Conservation (phyloP, 495 filamentous ascomycete genomes). For the Penicillium macrosclerotiorum region DNA sequence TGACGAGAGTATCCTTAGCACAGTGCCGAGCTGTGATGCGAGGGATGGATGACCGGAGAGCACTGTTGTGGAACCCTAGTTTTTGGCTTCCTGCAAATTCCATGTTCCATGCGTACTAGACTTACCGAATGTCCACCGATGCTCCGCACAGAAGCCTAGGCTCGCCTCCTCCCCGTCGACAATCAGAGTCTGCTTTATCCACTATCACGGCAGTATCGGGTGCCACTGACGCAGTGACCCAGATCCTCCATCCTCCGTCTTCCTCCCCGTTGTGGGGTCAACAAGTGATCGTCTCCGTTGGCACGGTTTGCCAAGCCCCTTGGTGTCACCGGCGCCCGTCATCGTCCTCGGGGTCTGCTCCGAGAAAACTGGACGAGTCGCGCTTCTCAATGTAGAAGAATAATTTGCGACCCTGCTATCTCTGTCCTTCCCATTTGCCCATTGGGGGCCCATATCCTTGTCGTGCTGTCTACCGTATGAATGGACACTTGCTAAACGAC, state of each 20-base stretch:
- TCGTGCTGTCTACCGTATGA: too few species aligned
- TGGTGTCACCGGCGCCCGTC: background rate
- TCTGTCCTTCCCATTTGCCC: too few species aligned
- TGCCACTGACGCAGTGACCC: conserved; percentile 8
- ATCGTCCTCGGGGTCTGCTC: background rate
- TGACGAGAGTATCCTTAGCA: too few species aligned
- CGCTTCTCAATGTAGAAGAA: too few species aligned
- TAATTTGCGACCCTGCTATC: too few species aligned
- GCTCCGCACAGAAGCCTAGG: background rate
- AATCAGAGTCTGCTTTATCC: conserved; percentile 4
- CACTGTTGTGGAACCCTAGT: conserved; percentile 15
- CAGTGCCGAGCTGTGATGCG: conserved; percentile 11
- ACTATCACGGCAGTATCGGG: conserved; percentile 6
- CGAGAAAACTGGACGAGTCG: too few species aligned
- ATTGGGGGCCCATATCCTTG: too few species aligned
- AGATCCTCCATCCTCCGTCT: too few species aligned
- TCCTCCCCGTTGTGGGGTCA: conserved; percentile 17
- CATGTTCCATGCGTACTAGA: background rate
- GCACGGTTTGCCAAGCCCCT: conserved; percentile 6
- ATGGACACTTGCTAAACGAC: too few species aligned
- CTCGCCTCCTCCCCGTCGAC: background rate
- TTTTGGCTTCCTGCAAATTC: conserved; percentile 18
- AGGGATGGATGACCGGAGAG: conserved; percentile 11
- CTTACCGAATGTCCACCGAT: conserved; percentile 11
- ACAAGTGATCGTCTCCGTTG: conserved; percentile 6